Percentiles rank a stretch among this genome's conserved stretches.
Evolutionary conservation across 1,284 basidiomycete genomes (phyloP).

Genomic region (Testicularia cyperi): DNA sequence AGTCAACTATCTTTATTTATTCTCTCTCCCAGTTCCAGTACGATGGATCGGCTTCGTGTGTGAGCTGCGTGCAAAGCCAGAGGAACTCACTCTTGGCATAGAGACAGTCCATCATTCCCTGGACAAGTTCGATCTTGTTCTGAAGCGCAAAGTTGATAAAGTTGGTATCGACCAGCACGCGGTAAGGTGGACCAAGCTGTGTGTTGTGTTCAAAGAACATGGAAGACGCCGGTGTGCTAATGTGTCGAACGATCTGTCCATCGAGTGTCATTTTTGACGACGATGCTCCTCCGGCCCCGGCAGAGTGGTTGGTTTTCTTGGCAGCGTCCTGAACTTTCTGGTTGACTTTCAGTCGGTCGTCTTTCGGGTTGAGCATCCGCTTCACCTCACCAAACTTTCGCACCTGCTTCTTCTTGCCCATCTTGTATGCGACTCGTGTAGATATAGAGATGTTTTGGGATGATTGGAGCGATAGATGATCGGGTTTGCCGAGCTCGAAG

Average conservation of each 20-base stretch:
- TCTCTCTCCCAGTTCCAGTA: too few relatives aligned
- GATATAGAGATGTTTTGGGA: too few relatives aligned
- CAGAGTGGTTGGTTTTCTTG: conserved; percentile 10
- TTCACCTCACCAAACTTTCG: conserved; percentile 94
- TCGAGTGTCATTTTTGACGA: conserved; percentile 24
- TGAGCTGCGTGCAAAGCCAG: too few relatives aligned
- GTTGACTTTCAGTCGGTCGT: conserved; percentile 80
- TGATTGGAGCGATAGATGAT: background rate
- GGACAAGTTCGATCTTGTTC: conserved; percentile 93
- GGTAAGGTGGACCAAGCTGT: conserved; percentile 92
- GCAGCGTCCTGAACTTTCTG: conserved; percentile 61
- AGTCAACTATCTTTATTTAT: too few relatives aligned
- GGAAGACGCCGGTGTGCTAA: conserved; percentile 67
- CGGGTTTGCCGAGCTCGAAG: background rate
- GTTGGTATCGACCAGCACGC: conserved; percentile 97
- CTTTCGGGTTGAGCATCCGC: conserved; percentile 90
- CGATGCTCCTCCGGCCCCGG: conserved; percentile 5
- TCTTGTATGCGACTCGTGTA: too few relatives aligned
- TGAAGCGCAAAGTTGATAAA: conserved; percentile 99
- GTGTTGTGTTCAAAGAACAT: conserved; percentile 95
- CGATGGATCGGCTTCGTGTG: too few relatives aligned
- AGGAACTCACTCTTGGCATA: conserved; percentile 88
- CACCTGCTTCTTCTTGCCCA: conserved; percentile 90
- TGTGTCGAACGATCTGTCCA: conserved; percentile 38
- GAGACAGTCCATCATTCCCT: conserved; percentile 99